phyloP scores from a whole-genome alignment of 352 stramenopile species.

The Pythium aphanidermatum region DNA sequence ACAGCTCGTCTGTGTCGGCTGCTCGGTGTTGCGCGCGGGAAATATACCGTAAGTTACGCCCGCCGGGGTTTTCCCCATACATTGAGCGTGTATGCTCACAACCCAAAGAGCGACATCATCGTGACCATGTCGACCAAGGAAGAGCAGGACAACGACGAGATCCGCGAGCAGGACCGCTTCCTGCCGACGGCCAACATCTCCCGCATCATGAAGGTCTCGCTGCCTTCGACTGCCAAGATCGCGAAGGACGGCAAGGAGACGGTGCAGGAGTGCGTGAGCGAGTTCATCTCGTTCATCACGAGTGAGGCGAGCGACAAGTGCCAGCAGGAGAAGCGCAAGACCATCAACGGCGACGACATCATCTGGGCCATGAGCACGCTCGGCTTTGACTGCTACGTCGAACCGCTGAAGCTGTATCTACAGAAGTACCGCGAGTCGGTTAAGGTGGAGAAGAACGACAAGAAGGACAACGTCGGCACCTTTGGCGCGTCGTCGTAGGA shows the following conservation, averaged over 20 bases:
- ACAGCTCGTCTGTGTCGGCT: too few relatives aligned
- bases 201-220: slow-evolving; percentile 99
- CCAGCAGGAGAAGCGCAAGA: slow-evolving; percentile 99
- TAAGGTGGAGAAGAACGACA: slow-evolving; percentile 89
- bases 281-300: slow-evolving; percentile 99
- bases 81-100: too few relatives aligned
- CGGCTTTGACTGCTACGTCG: slow-evolving; percentile 99
- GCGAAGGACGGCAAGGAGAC: slow-evolving; percentile 99
- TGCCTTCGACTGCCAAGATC: slow-evolving; percentile 98
- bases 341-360: slow-evolving; percentile 99
- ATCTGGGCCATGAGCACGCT: slow-evolving; percentile 99
- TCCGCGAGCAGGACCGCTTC: slow-evolving; percentile 96
- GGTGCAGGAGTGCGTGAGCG: slow-evolving; percentile 99
- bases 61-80: too few relatives aligned
- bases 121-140: slow-evolving; percentile 68
- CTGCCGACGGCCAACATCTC: slow-evolving; percentile 99
- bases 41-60: too few relatives aligned
- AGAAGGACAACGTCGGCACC: slow-evolving; percentile 86
- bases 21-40: too few relatives aligned
- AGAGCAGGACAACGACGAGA: slow-evolving; percentile 87
- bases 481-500: slow-evolving; percentile 79
- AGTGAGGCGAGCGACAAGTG: slow-evolving; percentile 98
- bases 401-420: slow-evolving; percentile 98
- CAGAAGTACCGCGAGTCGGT: slow-evolving; percentile 96
- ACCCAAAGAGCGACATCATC: slow-evolving; percentile 1